Evolutionary conservation across 345 rosid genomes (phyloP).

Genomic region (Citrus sp.): DNA sequence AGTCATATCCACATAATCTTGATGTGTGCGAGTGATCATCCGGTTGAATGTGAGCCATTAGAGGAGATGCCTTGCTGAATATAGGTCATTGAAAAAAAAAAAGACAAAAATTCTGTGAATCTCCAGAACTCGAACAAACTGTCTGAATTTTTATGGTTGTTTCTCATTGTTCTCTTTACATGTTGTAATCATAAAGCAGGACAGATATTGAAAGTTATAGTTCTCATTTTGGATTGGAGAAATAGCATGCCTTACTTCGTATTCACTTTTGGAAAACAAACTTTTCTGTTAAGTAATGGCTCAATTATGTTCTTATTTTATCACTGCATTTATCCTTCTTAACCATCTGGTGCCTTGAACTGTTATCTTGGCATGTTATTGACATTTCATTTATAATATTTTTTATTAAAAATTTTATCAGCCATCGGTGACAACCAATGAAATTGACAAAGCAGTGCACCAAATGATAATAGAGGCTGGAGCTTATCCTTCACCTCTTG

Average conservation of each 20-base stretch:
- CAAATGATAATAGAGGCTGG: conserved; percentile 89
- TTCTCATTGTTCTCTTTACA: background rate
- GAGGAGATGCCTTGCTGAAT: background rate
- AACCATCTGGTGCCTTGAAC: background rate
- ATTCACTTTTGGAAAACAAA: background rate
- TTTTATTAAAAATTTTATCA: conserved; percentile 20
- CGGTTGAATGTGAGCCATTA: background rate
- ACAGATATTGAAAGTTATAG: background rate
- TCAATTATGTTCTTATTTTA: background rate
- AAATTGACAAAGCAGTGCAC: conserved; percentile 92
- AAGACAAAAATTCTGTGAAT: background rate
- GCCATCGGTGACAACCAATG: conserved; percentile 93
- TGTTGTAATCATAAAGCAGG: background rate
- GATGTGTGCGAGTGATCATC: background rate
- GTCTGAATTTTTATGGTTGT: background rate
- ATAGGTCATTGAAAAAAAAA: too few relatives aligned
- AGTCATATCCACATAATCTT: background rate
- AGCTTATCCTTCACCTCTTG: conserved; percentile 98
- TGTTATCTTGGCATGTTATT: background rate
- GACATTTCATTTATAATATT: conserved; percentile 5
- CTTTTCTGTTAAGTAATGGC: background rate
- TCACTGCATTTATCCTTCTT: conserved; percentile 1
- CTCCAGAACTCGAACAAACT: background rate
- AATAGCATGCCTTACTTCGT: background rate
- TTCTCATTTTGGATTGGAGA: background rate